Conservation (phyloP, 2,329 filamentous ascomycete species). For the Diaporthe sp. region DNA sequence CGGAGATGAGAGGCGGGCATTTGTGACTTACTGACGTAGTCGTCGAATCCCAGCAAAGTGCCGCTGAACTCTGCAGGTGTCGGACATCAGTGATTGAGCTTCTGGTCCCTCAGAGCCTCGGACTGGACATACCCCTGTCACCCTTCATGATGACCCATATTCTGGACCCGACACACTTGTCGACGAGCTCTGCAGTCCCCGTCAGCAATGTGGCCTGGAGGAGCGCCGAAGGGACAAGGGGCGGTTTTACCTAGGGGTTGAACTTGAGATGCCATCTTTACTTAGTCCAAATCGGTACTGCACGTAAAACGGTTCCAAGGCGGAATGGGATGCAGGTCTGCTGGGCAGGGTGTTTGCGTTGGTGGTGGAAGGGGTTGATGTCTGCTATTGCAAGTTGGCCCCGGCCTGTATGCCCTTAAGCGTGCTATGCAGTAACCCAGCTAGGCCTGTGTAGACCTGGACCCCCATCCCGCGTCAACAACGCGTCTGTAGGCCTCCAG, state of each 20-base stretch:
- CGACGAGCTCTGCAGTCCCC: slow-evolving; percentile 83
- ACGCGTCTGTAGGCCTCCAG: slow-evolving; percentile 27
- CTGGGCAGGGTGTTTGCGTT: neutral
- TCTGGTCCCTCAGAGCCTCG: neutral
- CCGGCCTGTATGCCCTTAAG: slow-evolving; percentile 32
- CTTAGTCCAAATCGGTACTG: neutral
- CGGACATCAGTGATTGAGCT: slow-evolving; percentile 34
- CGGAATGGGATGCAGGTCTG: slow-evolving; percentile 13
- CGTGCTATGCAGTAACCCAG: slow-evolving; percentile 28
- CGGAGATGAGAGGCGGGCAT: neutral
- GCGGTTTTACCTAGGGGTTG: slow-evolving; percentile 73
- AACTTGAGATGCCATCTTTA: slow-evolving; percentile 78
- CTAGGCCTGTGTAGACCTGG: too few species aligned
- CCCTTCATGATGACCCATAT: slow-evolving; percentile 99
- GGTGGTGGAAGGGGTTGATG: neutral
- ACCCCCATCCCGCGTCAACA: slow-evolving; percentile 28
- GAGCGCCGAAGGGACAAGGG: slow-evolving; percentile 28
- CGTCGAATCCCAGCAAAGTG: slow-evolving; percentile 94
- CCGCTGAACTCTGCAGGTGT: slow-evolving; percentile 85
- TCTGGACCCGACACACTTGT: slow-evolving; percentile 97
- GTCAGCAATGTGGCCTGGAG: slow-evolving; percentile 22
- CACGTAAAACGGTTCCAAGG: neutral
- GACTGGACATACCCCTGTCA: slow-evolving; percentile 82
- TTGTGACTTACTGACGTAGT: slow-evolving; percentile 94
- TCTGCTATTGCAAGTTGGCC: slow-evolving; percentile 35